Evolutionary conservation across 176 grass and related monocot genomes (phyloP).

Genomic region (Guadua angustifolia): DNA sequence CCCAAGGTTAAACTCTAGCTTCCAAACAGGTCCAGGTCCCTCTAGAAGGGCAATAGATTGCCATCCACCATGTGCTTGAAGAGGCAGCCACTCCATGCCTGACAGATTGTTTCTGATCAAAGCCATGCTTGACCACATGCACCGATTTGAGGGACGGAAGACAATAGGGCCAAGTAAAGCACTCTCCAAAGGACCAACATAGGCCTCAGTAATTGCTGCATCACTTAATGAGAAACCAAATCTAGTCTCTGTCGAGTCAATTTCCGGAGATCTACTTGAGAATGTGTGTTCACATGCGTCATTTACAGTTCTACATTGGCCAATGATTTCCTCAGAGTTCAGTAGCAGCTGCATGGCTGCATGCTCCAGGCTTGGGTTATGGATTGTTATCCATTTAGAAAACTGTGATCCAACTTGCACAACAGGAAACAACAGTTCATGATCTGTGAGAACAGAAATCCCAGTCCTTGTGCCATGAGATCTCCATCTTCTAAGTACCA

Average conservation of each 20-base stretch:
- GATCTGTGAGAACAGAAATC: conserved; percentile 70
- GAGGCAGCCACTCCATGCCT: conserved; percentile 78
- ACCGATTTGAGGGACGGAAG: conserved; percentile 84
- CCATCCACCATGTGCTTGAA: conserved; percentile 74
- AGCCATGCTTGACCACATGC: conserved; percentile 83
- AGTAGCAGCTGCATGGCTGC: conserved; percentile 77
- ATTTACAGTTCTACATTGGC: conserved; percentile 73
- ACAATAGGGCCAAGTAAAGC: conserved; percentile 79
- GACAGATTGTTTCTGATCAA: conserved; percentile 90
- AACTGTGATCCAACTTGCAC: conserved; percentile 84
- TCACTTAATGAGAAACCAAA: conserved; percentile 83
- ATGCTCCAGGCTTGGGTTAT: conserved; percentile 68
- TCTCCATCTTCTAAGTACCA: conserved; percentile 74
- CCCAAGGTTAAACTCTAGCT: conserved; percentile 75
- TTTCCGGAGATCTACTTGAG: conserved; percentile 77
- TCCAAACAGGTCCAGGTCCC: conserved; percentile 79
- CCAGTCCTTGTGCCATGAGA: conserved; percentile 67
- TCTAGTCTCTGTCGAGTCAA: conserved; percentile 69
- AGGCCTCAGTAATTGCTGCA: conserved; percentile 66
- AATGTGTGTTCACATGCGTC: conserved; percentile 68
- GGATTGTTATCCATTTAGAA: conserved; percentile 72
- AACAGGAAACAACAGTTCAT: conserved; percentile 68
- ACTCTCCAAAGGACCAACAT: conserved; percentile 64
- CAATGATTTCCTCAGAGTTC: conserved; percentile 78
- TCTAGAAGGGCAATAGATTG: conserved; percentile 81